phyloP scores from a whole-genome alignment of 805 yeast genomes.

The Grigorovia transvaalensis region DNA sequence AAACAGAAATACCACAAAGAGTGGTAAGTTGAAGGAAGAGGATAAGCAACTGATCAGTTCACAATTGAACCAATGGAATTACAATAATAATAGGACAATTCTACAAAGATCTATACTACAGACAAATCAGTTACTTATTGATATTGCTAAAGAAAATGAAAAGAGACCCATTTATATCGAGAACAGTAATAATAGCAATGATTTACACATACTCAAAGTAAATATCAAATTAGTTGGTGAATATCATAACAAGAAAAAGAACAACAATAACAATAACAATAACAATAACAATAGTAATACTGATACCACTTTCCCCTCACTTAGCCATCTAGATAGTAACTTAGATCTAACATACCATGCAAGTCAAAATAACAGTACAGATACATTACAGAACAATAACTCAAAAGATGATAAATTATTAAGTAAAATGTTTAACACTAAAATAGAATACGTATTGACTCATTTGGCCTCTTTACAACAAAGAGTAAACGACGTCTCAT shows the following conservation, averaged over 20 bases:
- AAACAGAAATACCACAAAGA: not conserved
- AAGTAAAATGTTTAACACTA: conserved; percentile 58
- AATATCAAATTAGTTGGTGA: conserved; percentile 21
- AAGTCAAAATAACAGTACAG: not conserved
- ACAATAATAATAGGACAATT: conserved; percentile 59
- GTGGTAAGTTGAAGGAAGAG: not conserved
- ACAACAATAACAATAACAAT: not conserved
- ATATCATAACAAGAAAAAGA: conserved; percentile 3
- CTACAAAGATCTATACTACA: conserved; percentile 52
- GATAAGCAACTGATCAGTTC: conserved; percentile 13
- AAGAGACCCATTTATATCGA: conserved; percentile 58
- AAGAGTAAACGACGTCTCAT: conserved; percentile 81
- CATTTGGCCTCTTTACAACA: conserved; percentile 66
- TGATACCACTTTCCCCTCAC: too few species aligned
- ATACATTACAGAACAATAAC: not conserved
- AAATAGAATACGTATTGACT: conserved; percentile 50
- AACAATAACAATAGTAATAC: not conserved
- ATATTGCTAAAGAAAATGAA: conserved; percentile 46
- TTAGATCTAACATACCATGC: not conserved
- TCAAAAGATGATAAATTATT: conserved; percentile 30
- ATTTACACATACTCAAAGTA: conserved; percentile 16
- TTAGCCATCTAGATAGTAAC: not conserved
- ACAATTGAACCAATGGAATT: conserved; percentile 60
- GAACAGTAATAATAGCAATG: conserved; percentile 27
- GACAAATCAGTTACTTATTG: conserved; percentile 40